Percentiles rank a stretch among this genome's conserved stretches.
phyloP scores from a whole-genome alignment of 345 rosid species.

The Adansonia digitata region DNA sequence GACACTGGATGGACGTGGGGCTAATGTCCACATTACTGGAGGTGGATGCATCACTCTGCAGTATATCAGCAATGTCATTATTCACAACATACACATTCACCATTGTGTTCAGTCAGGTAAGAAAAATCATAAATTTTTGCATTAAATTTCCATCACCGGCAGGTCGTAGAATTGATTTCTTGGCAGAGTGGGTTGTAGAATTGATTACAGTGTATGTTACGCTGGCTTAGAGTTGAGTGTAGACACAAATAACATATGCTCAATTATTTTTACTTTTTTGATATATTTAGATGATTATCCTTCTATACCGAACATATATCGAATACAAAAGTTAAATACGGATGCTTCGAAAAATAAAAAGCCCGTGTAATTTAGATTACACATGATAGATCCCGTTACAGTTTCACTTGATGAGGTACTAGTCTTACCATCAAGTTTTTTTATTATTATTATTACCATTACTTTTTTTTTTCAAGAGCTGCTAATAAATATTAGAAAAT shows the following conservation, averaged over 20 bases:
- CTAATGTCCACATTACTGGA: constrained; percentile 81
- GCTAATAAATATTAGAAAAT: background rate
- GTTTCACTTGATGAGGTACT: background rate
- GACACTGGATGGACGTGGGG: constrained; percentile 95
- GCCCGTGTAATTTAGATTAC: too few relatives aligned
- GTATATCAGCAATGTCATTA: constrained; percentile 77
- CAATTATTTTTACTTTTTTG: too few relatives aligned
- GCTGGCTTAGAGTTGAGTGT: too few relatives aligned
- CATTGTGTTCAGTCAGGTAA: constrained; percentile 82
- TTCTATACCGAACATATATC: too few relatives aligned
- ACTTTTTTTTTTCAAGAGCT: too few relatives aligned
- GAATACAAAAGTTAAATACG: too few relatives aligned
- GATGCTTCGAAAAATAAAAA: too few relatives aligned
- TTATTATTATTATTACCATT: background rate
- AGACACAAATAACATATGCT: too few relatives aligned
- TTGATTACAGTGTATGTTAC: too few relatives aligned
- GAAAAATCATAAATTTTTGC: background rate
- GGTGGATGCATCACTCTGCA: constrained; percentile 98
- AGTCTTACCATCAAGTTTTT: background rate
- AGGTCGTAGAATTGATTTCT: background rate
- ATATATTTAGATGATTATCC: too few relatives aligned
- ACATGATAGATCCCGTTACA: background rate
- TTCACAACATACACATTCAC: constrained; percentile 86
- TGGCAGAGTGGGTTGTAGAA: background rate
- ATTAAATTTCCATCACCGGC: background rate